Percentiles rank a stretch among this genome's conserved stretches.
Evolutionary conservation across 2,329 filamentous ascomycete genomes (phyloP).

Genomic region (Colletotrichum tropicale): DNA sequence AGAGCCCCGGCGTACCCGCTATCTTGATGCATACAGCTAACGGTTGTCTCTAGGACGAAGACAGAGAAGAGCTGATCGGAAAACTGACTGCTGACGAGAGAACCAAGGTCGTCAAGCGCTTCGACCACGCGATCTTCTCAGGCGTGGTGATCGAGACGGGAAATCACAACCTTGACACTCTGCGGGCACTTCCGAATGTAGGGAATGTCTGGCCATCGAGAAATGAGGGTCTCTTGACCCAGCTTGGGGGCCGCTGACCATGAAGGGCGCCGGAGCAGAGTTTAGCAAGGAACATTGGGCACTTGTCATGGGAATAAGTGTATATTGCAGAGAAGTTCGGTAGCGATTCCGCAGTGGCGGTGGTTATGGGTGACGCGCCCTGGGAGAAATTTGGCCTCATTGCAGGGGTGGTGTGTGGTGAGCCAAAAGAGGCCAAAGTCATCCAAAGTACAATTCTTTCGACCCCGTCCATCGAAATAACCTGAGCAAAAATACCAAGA

Average conservation of each 20-base stretch:
- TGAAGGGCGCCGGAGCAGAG: neutral
- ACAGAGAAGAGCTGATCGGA: neutral
- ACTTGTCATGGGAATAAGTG: neutral
- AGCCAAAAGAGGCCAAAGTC: neutral
- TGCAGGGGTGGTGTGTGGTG: neutral
- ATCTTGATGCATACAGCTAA: neutral
- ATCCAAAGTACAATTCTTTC: neutral
- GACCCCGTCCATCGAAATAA: neutral
- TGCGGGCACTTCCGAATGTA: constrained; percentile 35
- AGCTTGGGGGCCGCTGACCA: neutral
- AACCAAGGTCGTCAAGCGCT: constrained; percentile 6
- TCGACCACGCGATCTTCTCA: constrained; percentile 32
- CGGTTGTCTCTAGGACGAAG: neutral
- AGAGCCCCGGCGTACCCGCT: neutral
- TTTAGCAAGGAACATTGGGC: neutral
- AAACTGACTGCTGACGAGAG: neutral
- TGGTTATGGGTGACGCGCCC: neutral
- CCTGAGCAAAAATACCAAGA: neutral
- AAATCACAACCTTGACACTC: constrained; percentile 36
- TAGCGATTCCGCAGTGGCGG: neutral
- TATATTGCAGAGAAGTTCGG: neutral
- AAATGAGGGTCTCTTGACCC: constrained; percentile 7
- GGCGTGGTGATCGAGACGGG: constrained; percentile 37
- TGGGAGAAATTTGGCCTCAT: neutral
- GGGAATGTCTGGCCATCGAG: constrained; percentile 37